A percentile compares a stretch with the other conserved stretches of the same genome.
Evolutionary conservation across 768 basidiomycete genomes (phyloP).

Genomic region (Pulveroboletus sp.): DNA sequence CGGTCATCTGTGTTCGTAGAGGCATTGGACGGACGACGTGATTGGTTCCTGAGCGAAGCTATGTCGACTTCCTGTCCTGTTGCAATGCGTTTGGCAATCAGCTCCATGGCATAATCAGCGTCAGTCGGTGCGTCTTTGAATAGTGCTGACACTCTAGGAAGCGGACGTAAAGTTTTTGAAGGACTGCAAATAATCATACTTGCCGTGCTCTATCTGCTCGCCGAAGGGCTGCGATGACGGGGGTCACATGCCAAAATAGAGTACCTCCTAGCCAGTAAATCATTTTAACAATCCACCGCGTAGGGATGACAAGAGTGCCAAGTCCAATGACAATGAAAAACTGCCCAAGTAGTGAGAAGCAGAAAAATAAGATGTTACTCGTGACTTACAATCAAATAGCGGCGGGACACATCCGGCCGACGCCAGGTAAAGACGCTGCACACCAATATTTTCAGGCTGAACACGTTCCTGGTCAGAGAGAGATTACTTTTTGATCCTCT

Average conservation of each 20-base stretch:
- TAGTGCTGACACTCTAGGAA: constrained; percentile 42
- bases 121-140: constrained; percentile 62
- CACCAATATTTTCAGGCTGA: constrained; percentile 3
- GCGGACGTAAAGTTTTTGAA: background rate
- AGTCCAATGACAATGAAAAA: constrained; percentile 42
- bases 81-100: constrained; percentile 60
- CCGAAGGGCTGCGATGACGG: constrained; percentile 52
- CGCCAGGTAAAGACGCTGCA: constrained; percentile 69
- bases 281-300: constrained; percentile 48
- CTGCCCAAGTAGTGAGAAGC: constrained; percentile 6
- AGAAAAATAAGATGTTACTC: background rate
- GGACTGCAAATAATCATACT: constrained; percentile 9
- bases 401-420: constrained; percentile 45
- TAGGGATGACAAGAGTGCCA: constrained; percentile 44
- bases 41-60: constrained; percentile 18
- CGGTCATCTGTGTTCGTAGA: constrained; percentile 9
- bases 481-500: constrained; percentile 60
- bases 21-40: constrained; percentile 15
- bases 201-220: constrained; percentile 46
- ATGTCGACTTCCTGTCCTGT: constrained; percentile 49
- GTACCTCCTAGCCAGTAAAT: constrained; percentile 46
- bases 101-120: constrained; percentile 66
- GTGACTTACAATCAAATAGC: constrained; percentile 46
- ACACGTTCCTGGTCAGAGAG: background rate
- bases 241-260: constrained; percentile 62